Base-by-base conservation (phyloP, 2,329 filamentous ascomycete genomes). In the Hymenoscyphus occultus region DNA sequence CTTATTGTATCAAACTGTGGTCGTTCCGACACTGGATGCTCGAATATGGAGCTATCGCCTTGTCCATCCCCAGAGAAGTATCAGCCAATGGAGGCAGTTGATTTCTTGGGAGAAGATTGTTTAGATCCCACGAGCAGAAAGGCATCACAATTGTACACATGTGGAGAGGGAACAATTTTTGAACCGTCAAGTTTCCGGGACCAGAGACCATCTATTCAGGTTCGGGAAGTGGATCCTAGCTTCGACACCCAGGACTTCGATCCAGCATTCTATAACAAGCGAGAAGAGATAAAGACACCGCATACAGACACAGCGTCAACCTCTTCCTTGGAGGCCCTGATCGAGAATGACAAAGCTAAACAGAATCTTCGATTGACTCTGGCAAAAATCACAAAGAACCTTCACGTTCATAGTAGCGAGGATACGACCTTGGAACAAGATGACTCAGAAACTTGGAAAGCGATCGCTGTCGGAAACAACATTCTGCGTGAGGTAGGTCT, bases 361-460 rank as follows among this genome's bases (percentile, higher is more conserved):
- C 59, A 61, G 39, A 68, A 56, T 22, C 69, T 73, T 28, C 67
- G 64, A 63, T 35, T 64, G 39, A 69, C 68, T 10, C 64, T 70
- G 16, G 67, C 67, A 12, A 70, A 60, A 59, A 71, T 71, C 68
- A 71, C 68, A 13, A 68, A 68, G 40, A 72, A 72, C 39, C 66
- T 64, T 28, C 65, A 69, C 45, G 13, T 31, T 14, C 14, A 31
- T 39, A n/a, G 31, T 13, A 62, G 60, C 35, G 62, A 59, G 6
- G 57, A 39, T 56, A 32, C 40, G 42, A 56, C 14, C n/a, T 42
- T 42, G 31, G 62, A 60, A 16, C 59, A 16, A 42, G 64, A 39
- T 14, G 35, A 58, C 13, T 51, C 22, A 7, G 64, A 67, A 40
- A 60, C 57, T 0, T 64, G 62, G 64, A 64, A 66, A 54, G 63